Evolutionary conservation across 768 basidiomycete species (phyloP).

Genomic region (Rhodotorula sphaerocarpa): DNA sequence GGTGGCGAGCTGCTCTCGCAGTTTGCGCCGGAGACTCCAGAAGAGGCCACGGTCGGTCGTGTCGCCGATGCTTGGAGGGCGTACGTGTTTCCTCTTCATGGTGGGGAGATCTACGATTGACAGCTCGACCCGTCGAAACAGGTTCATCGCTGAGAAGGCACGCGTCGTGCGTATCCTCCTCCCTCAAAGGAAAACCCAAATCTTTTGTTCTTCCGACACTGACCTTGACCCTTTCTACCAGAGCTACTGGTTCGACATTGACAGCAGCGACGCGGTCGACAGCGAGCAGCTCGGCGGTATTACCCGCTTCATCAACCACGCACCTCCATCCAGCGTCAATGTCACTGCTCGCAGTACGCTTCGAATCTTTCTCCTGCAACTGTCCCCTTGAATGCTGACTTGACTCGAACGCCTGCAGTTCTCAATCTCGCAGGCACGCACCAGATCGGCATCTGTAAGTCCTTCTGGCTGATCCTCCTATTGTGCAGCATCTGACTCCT

Average conservation of each 20-base stretch:
- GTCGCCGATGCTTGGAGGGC: neutral
- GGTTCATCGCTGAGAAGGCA: too few relatives aligned
- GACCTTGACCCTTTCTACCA: neutral
- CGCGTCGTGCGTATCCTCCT: too few relatives aligned
- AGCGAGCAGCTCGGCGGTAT: neutral
- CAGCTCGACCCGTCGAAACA: too few relatives aligned
- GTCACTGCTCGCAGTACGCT: neutral
- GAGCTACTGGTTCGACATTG: constrained; percentile 9
- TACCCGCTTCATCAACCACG: constrained; percentile 12
- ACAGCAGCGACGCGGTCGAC: neutral
- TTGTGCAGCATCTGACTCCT: neutral
- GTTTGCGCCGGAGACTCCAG: too few relatives aligned
- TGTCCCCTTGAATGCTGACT: too few relatives aligned
- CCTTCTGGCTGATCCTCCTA: neutral
- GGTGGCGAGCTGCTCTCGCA: neutral
- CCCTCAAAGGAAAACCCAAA: too few relatives aligned
- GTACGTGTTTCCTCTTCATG: neutral
- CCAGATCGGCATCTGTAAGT: constrained; percentile 3
- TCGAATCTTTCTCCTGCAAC: neutral
- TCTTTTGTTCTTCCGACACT: too few relatives aligned
- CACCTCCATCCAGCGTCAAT: neutral
- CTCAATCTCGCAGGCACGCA: constrained; percentile 7
- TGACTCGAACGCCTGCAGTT: neutral
- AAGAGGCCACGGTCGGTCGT: neutral
- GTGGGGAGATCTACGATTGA: too few relatives aligned